Base-by-base conservation (phyloP, 345 rosid species). In the Citrus cavaleriei region DNA sequence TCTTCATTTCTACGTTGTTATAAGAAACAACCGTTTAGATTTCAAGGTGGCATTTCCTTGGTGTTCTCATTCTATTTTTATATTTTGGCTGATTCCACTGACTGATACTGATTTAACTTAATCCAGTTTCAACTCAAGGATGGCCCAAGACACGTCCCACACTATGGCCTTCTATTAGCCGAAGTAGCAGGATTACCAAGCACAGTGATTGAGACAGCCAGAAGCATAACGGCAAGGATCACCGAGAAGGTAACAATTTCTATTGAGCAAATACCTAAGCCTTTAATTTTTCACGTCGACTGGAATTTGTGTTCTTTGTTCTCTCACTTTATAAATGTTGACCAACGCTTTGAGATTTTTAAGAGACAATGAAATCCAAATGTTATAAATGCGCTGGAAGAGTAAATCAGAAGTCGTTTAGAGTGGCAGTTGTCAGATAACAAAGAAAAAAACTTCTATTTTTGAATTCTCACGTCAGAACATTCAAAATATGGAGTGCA, bases 141-240 rank as follows among this genome's bases (percentile, higher is more conserved):
- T 60, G 99, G 99, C 75, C 89, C 84, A 2, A 85, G 86, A 70
- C 90, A 84, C 77, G 88, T 96, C 76, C 93, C 94, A 21, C 95
- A 92, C 81, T 96, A 92, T 68, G 97, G 99, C 80, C 97, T 94
- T 83, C 81, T 89, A 32, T 68, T 92, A 83, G 99, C 98, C 3
- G 87, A 96, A 80, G 92, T 88, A 66, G 98, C 98, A 22, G 97
- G 99, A 77, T 78, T 95, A 76, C 98, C 99, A 32, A 84, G 77
- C 81, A 81, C 95, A 14, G 98, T 95, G 83, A 84, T 91, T 67
- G 96, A 95, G 82, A 90, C 84, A 10, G 98, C 99, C n/a, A 86
- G 86, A 85, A 81, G 73, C 81, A 94, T 96, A 77, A 91, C 97
- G 65, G 81, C 92, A 66, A 87, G 84, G 82, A 89, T 91, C 78